phyloP scores from a whole-genome alignment of 2,329 filamentous ascomycete genomes.

The Monosporascus ibericus region DNA sequence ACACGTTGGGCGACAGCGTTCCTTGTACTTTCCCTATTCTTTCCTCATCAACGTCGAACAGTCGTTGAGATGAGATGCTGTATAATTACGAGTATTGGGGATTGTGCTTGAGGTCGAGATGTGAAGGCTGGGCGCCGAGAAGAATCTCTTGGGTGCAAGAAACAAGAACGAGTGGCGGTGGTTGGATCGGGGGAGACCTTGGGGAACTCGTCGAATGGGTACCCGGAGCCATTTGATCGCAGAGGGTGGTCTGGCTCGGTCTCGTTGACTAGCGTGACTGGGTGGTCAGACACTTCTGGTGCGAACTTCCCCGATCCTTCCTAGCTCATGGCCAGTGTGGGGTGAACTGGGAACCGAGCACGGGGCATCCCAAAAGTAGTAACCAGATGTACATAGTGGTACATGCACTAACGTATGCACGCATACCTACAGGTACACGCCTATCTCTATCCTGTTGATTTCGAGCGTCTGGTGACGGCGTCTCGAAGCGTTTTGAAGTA shows the following conservation, averaged over 20 bases:
- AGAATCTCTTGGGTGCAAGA: slow-evolving; percentile 20
- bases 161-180: slow-evolving; percentile 7
- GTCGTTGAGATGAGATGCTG: slow-evolving; percentile 4
- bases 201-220: slow-evolving; percentile 1
- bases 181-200: background rate
- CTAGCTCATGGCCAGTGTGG: background rate
- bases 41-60: background rate
- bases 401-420: background rate
- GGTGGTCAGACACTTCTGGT: background rate
- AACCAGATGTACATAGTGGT: background rate
- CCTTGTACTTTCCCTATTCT: background rate
- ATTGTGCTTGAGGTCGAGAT: slow-evolving; percentile 17
- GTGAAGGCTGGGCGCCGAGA: slow-evolving; percentile 35
- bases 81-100: slow-evolving; percentile 7
- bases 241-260: background rate
- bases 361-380: background rate
- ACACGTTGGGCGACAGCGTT: background rate
- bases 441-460: too few relatives aligned
- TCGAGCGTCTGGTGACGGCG: too few relatives aligned
- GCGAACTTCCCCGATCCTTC: background rate
- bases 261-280: background rate
- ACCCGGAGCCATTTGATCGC: slow-evolving; percentile 1
- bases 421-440: too few relatives aligned
- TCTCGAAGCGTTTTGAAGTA: too few relatives aligned
- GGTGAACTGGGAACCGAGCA: background rate